phyloP scores from a whole-genome alignment of 208 protist genomes.

The Leishmania gerbilli region DNA sequence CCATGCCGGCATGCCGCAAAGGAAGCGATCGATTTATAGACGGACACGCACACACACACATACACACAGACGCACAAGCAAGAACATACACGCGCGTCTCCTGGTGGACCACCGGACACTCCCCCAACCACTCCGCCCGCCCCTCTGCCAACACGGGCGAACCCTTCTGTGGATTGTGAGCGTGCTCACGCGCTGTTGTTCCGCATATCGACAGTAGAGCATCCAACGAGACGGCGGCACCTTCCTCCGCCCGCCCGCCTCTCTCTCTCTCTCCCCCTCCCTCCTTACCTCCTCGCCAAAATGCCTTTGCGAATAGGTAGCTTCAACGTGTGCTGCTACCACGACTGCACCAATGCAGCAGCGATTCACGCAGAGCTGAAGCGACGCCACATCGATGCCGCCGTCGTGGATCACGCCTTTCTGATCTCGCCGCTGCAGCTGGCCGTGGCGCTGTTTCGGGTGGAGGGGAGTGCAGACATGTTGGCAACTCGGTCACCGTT shows the following conservation, averaged over 20 bases:
- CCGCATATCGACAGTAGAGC: background rate
- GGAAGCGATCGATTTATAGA: background rate
- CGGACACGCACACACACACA: background rate
- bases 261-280: background rate
- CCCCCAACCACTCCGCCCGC: background rate
- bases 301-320: constrained; percentile 19
- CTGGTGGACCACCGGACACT: background rate
- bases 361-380: constrained; percentile 53
- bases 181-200: background rate
- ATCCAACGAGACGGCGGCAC: too few species aligned
- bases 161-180: background rate
- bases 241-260: background rate
- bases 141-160: background rate
- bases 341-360: constrained; percentile 45
- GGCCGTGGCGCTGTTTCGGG: constrained; percentile 59
- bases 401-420: constrained; percentile 70
- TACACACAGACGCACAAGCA: background rate
- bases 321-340: constrained; percentile 47
- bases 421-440: constrained; percentile 75
- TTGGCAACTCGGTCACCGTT: background rate
- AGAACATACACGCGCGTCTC: too few species aligned
- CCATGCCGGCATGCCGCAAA: background rate
- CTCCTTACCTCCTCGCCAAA: background rate
- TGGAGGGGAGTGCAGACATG: constrained; percentile 17
- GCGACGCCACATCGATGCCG: constrained; percentile 46